A percentile compares a stretch with the other conserved stretches of the same genome.
Conservation (phyloP, 805 yeast genomes). For the Candida easanensis region DNA sequence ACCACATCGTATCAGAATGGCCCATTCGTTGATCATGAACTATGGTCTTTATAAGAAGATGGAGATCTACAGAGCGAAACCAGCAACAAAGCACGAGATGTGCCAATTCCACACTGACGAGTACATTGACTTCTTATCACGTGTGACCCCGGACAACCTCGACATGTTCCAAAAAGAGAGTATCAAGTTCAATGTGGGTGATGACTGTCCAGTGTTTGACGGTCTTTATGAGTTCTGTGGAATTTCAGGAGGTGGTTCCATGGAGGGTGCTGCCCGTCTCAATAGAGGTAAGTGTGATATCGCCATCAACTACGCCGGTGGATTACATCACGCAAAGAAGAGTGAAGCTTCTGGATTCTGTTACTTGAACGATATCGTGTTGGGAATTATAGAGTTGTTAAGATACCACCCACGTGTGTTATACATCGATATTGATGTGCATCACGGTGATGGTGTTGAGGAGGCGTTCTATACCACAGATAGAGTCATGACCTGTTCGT, state of each 20-base stretch:
- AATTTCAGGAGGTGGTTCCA: slow-evolving; percentile 83
- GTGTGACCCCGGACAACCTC: slow-evolving; percentile 90
- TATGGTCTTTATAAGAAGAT: slow-evolving; percentile 94
- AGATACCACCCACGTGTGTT: slow-evolving; percentile 83
- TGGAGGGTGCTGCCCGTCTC: slow-evolving; percentile 86
- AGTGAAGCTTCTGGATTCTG: slow-evolving; percentile 90
- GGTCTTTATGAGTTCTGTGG: slow-evolving; percentile 75
- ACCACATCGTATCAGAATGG: slow-evolving; percentile 98
- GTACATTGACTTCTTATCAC: slow-evolving; percentile 85
- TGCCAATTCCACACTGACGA: slow-evolving; percentile 98
- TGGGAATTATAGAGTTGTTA: slow-evolving; percentile 75
- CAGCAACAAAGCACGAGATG: slow-evolving; percentile 98
- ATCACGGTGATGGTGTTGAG: slow-evolving; percentile 95
- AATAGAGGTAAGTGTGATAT: slow-evolving; percentile 82
- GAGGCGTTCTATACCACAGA: slow-evolving; percentile 92
- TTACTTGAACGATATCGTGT: slow-evolving; percentile 84
- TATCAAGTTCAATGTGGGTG: slow-evolving; percentile 92
- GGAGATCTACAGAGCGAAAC: slow-evolving; percentile 92
- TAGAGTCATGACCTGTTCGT: slow-evolving; percentile 85
- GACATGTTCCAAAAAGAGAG: slow-evolving; percentile 86
- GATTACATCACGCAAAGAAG: slow-evolving; percentile 90
- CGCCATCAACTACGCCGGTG: slow-evolving; percentile 93
- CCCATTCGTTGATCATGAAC: slow-evolving; percentile 94
- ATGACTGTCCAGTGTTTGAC: slow-evolving; percentile 85
- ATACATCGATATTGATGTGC: slow-evolving; percentile 87